Conservation (phyloP, 148 eudicot species). For the Vaccinium myrtillus region DNA sequence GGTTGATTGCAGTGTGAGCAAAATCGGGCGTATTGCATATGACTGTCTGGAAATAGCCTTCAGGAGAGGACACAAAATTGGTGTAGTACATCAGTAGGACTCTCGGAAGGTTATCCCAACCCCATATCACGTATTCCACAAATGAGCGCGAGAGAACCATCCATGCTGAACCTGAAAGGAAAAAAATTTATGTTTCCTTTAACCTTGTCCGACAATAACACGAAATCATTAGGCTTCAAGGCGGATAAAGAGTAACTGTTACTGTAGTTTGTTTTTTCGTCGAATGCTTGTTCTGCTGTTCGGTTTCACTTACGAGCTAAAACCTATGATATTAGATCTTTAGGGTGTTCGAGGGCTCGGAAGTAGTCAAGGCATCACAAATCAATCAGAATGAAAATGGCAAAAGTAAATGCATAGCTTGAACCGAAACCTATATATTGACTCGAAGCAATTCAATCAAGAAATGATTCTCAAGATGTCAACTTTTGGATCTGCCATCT, state of each 20-base stretch:
- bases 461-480: neutral
- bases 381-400: neutral
- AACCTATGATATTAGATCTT: neutral
- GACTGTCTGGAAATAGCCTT: constrained; percentile 92
- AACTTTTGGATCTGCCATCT: neutral
- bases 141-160: constrained; percentile 81
- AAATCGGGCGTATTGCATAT: constrained; percentile 79
- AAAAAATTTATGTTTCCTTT: neutral
- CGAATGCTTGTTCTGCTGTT: neutral
- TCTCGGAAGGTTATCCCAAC: constrained; percentile 97
- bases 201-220: neutral
- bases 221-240: neutral
- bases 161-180: constrained; percentile 91
- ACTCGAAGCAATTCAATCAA: neutral
- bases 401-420: neutral
- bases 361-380: neutral
- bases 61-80: constrained; percentile 90
- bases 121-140: constrained; percentile 81
- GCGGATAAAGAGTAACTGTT: neutral
- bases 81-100: constrained; percentile 89
- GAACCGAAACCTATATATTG: neutral
- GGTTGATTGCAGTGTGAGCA: constrained; percentile 59
- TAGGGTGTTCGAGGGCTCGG: neutral
- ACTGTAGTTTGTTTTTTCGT: neutral
- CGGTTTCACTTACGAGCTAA: neutral